Base-by-base conservation (phyloP, 202 grass and related monocot genomes). In the Schoenoplectus tabernaemontani region DNA sequence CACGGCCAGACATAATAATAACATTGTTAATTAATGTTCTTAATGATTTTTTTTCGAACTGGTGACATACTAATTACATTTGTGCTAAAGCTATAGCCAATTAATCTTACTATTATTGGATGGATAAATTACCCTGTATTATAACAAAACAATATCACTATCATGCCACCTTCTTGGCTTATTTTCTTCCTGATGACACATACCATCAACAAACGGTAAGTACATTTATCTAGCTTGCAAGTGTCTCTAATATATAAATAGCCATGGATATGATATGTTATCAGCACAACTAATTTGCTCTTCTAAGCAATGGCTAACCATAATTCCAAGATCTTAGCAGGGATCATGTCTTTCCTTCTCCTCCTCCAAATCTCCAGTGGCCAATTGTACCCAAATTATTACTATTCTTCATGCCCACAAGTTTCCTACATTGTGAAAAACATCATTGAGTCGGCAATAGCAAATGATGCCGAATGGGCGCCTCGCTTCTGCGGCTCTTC, bases 401-500 rank as follows among this genome's bases (percentile, higher is more conserved):
- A 97, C 82, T 59, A 84, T 0, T 38, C 7, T 16, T 88, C 91
- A 10, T 97, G 94, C 79, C 89, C 91, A 5, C 69, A 85, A 30
- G 41, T 85, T 30, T 38, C 78, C 3, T 24, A 10, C 61, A 64
- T 88, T 15, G 86, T 89, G 9, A 81, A 65, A 78, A 32, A 64
- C 15, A 77, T 39, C 23, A 12, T 92, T 16, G 7, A 81, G 66
- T 53, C 87, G 0, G 94, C 91, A 9, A 74, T 97, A 34, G 79
- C 69, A 3, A 26, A 0, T 0, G 91, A 97, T 56, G 76, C 71
- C 64, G 93, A 71, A 37, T 93, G 63, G 90, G 85, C 24, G 93
- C 93, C 1, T 97, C 93, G 64, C 84, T 97, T 43, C 51, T 97
- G 1, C 87, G 93, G 3, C 90, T 97, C 79, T 88, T 93, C 83